Evolutionary conservation across 1,284 basidiomycete species (phyloP), one percentile per base, ranked within the genome.

Genomic region (Fomitopsis pinicola): DNA sequence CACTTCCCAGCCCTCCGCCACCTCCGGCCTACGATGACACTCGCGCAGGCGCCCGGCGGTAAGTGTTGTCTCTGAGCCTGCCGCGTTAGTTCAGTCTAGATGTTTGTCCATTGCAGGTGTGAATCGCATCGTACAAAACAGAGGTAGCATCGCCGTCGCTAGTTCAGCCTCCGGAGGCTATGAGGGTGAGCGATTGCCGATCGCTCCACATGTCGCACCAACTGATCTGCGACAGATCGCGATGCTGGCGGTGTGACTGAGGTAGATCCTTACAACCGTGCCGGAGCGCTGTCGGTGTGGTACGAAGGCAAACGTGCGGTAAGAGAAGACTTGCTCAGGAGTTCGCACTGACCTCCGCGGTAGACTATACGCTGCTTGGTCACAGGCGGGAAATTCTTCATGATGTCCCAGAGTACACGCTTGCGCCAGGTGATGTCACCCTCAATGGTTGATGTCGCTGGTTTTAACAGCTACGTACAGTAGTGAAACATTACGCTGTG

Each of bases 111-210:
- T 5, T 33, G 14, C 6, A 69, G 68, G 60, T 30, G 56, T 67
- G 33, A 65, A 66, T 44, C 64, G 63, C 5, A 59, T 68, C 2
- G 46, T 56, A 1, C 68, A 69, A 28, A 42, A 22, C 8, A 57
- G 50, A 2, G 56, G 50, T 9, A 50, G 62, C 3, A 63, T 69
- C 2, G 57, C 63, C 17, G 54, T 64, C 15, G 66, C 66, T 1
- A 69, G 68, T 53, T 59, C 65, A 6, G 64, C 66, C 8, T 22
- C 57, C 5, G 64, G 63, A 28, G 66, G 66, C 10, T 45, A 59
- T 15, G 42, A 55, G 42, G 61, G 59, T 17, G 55, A 10, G 36
- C 28, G 30, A 3, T 1, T 19, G 14, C 40, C 42, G 3, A 9
- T 48, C 7, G 4, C 12, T 26, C 14, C 9, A 22, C 22, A 10